These are phyloP conservation scores for Stagonosporopsis vannaccii DNA, from an alignment of 2,329 filamentous ascomycete species.

Conservation along the genomic window DNA sequence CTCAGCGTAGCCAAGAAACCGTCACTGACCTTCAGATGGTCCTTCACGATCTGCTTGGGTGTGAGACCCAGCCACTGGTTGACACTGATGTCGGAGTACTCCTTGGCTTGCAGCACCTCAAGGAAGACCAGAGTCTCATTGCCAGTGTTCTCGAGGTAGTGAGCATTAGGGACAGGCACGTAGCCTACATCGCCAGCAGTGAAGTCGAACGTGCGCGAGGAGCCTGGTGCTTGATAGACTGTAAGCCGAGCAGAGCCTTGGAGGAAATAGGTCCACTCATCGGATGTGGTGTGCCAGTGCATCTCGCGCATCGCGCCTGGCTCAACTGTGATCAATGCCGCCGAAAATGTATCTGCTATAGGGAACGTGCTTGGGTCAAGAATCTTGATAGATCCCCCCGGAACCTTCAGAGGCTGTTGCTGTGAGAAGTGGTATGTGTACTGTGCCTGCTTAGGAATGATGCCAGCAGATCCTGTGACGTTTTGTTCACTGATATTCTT, in stretches of 20 bases:
- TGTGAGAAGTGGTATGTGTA: conserved; percentile 56
- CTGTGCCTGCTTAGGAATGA: conserved; percentile 36
- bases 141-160: conserved; percentile 69
- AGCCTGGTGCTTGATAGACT: conserved; percentile 60
- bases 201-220: conserved; percentile 65
- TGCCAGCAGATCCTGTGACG: conserved; percentile 50
- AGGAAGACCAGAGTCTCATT: conserved; percentile 65
- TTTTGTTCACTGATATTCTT: conserved; percentile 53
- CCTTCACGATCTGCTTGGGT: conserved; percentile 50
- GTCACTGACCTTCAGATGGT: conserved; percentile 39
- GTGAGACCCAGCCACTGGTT: conserved; percentile 66
- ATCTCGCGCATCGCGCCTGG: conserved; percentile 71
- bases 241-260: conserved; percentile 64
- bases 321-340: conserved; percentile 64
- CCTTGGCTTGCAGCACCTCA: conserved; percentile 64
- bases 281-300: conserved; percentile 68
- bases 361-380: conserved; percentile 66
- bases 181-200: conserved; percentile 67
- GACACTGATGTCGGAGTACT: conserved; percentile 63
- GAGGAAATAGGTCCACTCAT: conserved; percentile 70
- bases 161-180: conserved; percentile 61
- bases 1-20: conserved; percentile 39
- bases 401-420: conserved; percentile 59
- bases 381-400: conserved; percentile 67
- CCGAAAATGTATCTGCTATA: conserved; percentile 62